Base-by-base conservation (phyloP, 1,284 basidiomycete species). In the Tilletia setariae region DNA sequence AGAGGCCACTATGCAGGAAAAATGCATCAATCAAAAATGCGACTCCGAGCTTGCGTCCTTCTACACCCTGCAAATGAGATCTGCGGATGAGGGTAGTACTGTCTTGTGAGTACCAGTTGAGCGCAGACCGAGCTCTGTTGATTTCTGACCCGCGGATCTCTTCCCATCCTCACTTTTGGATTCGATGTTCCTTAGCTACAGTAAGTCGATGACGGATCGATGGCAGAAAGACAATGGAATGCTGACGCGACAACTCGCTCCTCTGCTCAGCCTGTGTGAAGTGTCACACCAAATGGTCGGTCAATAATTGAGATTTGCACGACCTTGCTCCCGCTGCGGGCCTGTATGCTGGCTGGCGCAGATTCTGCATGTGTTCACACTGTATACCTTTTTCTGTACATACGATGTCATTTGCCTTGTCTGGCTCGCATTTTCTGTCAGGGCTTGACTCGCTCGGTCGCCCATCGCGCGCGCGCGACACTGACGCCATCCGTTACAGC, bases 1-100 rank as follows among this genome's bases (percentile, higher is more conserved):
- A 61, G 56, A 61, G 21, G 56, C 56, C 9, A 61, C 56, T 16
- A 61, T 61, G 56, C 28, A 30, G 30, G 56, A 61, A 35, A 61
- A 61, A 30, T 61, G 56, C n/a, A 30, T 61, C 56, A 61, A 61
- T 61, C 16, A 3, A 3, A 61, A 61, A n/a, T 61, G 56, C 28
- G 56, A 61, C 30, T 19, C 28, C 23, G 56, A 61, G n/a, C n/a
- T 32, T 19, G 56, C 56, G 9, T 32, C 56, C 16, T 61, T 61
- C 56, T 61, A 61, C 32, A 61, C 56, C 13, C 28, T 61, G 28
- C 56, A 61, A 21, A 61, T 61, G 56, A 28, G 56, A 2, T 61
- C 56, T 1, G 56, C 56, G 19, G 56, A 61, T 16, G 56, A 61
- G 21, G 56, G 56, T 16, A 61, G 56, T 16, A 61, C 56, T 11